Percentiles rank a stretch among this genome's conserved stretches.
Evolutionary conservation across 208 protist species (phyloP).

Genomic region (Wallacemonas sp.): DNA sequence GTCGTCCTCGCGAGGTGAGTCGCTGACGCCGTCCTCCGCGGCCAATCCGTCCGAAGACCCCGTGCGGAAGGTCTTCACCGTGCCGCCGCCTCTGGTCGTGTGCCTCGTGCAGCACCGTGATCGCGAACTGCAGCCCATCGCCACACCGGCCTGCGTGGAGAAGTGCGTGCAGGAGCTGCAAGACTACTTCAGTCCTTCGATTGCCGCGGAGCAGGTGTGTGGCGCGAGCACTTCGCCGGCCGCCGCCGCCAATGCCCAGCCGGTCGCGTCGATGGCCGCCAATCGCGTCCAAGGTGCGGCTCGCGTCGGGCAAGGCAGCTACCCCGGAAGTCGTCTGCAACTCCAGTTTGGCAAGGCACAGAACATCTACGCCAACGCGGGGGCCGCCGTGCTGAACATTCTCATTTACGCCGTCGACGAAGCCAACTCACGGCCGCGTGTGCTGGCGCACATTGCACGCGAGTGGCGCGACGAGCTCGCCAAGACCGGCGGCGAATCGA

Average conservation of each 20-base stretch:
- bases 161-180: conserved; percentile 65
- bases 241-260: neutral
- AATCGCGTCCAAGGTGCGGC: neutral
- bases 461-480: conserved; percentile 59
- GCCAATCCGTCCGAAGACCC: neutral
- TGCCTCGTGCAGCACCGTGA: conserved; percentile 71
- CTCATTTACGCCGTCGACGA: conserved; percentile 67
- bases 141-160: conserved; percentile 62
- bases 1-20: neutral
- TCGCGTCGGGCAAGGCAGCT: conserved; percentile 19
- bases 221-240: conserved; percentile 17
- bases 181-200: conserved; percentile 40
- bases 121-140: conserved; percentile 35
- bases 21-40: neutral
- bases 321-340: conserved; percentile 42
- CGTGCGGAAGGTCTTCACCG: conserved; percentile 20
- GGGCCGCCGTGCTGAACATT: conserved; percentile 56
- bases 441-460: conserved; percentile 50
- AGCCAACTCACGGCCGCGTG: conserved; percentile 43
- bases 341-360: conserved; percentile 74
- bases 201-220: conserved; percentile 35
- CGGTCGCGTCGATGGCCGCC: too few species aligned
- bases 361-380: conserved; percentile 41
- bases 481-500: conserved; percentile 44
- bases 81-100: conserved; percentile 54